Evolutionary conservation across 2,329 filamentous ascomycete species (phyloP).

Genomic region (Emmonsiellopsis sp.): DNA sequence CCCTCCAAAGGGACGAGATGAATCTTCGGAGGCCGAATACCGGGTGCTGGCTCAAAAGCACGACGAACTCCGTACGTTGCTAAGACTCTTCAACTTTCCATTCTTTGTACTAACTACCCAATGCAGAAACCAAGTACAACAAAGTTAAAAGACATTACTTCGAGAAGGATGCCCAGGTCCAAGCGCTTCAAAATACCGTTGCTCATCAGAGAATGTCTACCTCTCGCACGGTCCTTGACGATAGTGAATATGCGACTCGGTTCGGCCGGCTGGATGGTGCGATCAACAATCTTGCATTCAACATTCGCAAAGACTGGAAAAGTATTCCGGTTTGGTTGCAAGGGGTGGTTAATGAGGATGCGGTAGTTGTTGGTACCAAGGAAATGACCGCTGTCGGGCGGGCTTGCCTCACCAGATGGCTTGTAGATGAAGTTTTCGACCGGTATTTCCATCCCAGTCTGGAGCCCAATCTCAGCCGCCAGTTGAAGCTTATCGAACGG

Average conservation of each 20-base stretch:
- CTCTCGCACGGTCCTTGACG: constrained; percentile 87
- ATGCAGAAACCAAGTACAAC: constrained; percentile 81
- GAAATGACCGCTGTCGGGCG: constrained; percentile 96
- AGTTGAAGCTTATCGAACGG: constrained; percentile 76
- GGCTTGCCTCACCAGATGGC: constrained; percentile 78
- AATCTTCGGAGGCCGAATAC: constrained; percentile 34
- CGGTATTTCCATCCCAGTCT: constrained; percentile 86
- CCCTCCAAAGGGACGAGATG: constrained; percentile 26
- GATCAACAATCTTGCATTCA: constrained; percentile 90
- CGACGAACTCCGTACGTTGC: constrained; percentile 36
- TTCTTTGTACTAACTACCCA: constrained; percentile 4
- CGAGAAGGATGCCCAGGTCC: constrained; percentile 80
- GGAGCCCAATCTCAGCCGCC: constrained; percentile 62
- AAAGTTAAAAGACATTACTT: constrained; percentile 98
- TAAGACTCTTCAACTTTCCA: constrained; percentile 1
- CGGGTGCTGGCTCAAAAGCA: constrained; percentile 34
- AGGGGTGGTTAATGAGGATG: constrained; percentile 72
- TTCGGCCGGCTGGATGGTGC: constrained; percentile 89
- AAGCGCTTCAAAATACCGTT: constrained; percentile 92
- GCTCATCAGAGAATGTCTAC: constrained; percentile 92
- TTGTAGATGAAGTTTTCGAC: constrained; percentile 85
- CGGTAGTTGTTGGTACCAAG: constrained; percentile 77
- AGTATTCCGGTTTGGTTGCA: constrained; percentile 71
- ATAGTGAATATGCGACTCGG: constrained; percentile 82
- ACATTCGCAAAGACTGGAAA: constrained; percentile 91